Percentiles rank a stretch among this genome's conserved stretches.
Evolutionary conservation across 202 grass and related monocot genomes (phyloP).

Genomic region (Cymbopogon flexuosus): DNA sequence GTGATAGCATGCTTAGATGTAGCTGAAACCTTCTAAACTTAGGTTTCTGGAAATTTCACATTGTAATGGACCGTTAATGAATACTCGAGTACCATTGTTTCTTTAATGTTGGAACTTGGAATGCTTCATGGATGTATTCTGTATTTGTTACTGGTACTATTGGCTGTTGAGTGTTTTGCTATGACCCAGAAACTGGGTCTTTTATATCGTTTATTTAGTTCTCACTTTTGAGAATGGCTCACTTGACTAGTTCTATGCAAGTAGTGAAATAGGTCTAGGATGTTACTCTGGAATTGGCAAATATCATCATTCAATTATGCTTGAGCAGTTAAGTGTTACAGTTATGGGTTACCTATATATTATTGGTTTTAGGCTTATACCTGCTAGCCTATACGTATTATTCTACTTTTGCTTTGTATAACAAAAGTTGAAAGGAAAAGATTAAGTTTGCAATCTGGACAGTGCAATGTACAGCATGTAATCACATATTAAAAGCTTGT

Average conservation of each 20-base stretch:
- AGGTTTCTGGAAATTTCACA: background rate
- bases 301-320: background rate
- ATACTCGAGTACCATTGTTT: background rate
- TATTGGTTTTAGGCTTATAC: background rate
- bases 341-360: background rate
- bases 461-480: background rate
- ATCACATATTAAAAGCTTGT: background rate
- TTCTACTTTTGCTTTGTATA: background rate
- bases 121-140: background rate
- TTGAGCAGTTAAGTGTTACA: background rate
- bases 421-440: background rate
- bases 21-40: background rate
- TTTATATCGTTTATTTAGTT: background rate
- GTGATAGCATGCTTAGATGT: background rate
- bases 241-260: background rate
- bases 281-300: background rate
- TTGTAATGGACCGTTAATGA: background rate
- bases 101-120: background rate
- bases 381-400: background rate
- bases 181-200: background rate
- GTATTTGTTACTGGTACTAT: constrained; percentile 1
- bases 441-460: background rate
- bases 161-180: background rate
- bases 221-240: background rate
- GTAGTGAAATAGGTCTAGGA: background rate